Base-by-base conservation (phyloP, 2,329 filamentous ascomycete species). In the Trichoderma breve region DNA sequence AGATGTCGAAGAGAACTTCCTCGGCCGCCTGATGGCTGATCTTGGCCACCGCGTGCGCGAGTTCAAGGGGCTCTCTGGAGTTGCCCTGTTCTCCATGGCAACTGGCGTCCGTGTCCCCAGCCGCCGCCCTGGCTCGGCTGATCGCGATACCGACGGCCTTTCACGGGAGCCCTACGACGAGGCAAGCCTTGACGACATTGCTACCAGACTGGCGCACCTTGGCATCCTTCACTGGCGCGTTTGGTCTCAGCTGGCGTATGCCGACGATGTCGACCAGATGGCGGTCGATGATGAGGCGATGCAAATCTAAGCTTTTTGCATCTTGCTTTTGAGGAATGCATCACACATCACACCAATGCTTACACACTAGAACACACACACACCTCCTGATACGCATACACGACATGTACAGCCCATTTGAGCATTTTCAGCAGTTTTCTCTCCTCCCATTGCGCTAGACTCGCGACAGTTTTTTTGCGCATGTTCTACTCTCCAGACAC, bases 161-260 rank as follows among this genome's bases (percentile, higher is more conserved):
- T 76, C 76, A 72, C 83, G 82, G 11, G 84, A 86, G 70, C 80
- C 81, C 9, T 83, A 86, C 57, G 86, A 88, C 64, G 87, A 89
- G 63, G 84, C 83, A 57, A 85, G 86, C 39, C 77, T 92, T 47
- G 85, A 87, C 57, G 91, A 94, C 72, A 89, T 97, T 80, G 90
- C 93, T 1, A 91, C 90, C 58, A 90, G 93, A 60, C 86, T 97
- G 65, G 91, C 93, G 6, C 95, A 98, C 78, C 89, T 98, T 58
- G 90, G 93, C 15, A 86, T 96, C 6, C 83, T 98, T 28, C 94
- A 98, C 81, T 98, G 95, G 94, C 88, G 93, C 63, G 92, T 97
- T 3, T 98, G 95, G 94, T 88, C 89, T 1, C 88, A 89, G 2
- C 84, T 97, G 68, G 89, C 92, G 14, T 97, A 97, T 79, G 75